A percentile compares a stretch with the other conserved stretches of the same genome.
These are phyloP conservation scores for Cadophora gregata DNA, from an alignment of 2,329 filamentous ascomycete genomes.

Conservation along the genomic window DNA sequence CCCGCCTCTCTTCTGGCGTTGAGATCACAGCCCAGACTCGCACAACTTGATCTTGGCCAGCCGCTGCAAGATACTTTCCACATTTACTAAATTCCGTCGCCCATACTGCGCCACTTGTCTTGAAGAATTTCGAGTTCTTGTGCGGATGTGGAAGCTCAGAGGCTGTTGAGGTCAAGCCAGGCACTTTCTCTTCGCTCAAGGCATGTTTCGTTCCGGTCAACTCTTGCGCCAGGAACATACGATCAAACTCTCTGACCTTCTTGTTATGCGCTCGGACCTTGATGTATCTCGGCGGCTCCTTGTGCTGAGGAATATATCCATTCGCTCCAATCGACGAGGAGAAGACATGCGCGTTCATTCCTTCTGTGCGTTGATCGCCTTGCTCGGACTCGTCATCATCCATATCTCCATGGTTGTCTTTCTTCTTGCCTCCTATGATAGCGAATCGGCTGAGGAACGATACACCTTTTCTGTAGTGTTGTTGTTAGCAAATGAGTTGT, in stretches of 20 bases:
- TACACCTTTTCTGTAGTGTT: constrained; percentile 71
- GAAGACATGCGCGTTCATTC: constrained; percentile 83
- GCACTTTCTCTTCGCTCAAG: constrained; percentile 42
- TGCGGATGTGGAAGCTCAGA: constrained; percentile 32
- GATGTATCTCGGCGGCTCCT: constrained; percentile 90
- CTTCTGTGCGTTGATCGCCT: constrained; percentile 73
- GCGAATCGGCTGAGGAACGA: constrained; percentile 86
- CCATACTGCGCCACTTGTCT: constrained; percentile 75
- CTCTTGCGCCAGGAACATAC: constrained; percentile 90
- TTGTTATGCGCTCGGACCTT: constrained; percentile 83
- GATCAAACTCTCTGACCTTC: constrained; percentile 80
- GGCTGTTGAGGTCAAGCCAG: constrained; percentile 32
- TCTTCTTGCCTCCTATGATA: constrained; percentile 79
- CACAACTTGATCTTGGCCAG: constrained; percentile 84
- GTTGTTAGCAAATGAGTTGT: constrained; percentile 25
- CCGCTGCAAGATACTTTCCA: constrained; percentile 89
- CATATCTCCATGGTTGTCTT: constrained; percentile 58
- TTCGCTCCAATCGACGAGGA: constrained; percentile 71
- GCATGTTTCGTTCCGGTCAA: constrained; percentile 64
- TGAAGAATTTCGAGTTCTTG: constrained; percentile 38
- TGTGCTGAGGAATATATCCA: constrained; percentile 84
- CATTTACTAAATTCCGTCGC: constrained; percentile 91
- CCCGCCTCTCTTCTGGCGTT: constrained; percentile 76
- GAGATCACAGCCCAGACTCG: constrained; percentile 89
- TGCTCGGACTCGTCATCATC: constrained; percentile 71